These are phyloP conservation scores for Candida qinlingensis DNA, from an alignment of 805 yeast species.

Conservation along the genomic window DNA sequence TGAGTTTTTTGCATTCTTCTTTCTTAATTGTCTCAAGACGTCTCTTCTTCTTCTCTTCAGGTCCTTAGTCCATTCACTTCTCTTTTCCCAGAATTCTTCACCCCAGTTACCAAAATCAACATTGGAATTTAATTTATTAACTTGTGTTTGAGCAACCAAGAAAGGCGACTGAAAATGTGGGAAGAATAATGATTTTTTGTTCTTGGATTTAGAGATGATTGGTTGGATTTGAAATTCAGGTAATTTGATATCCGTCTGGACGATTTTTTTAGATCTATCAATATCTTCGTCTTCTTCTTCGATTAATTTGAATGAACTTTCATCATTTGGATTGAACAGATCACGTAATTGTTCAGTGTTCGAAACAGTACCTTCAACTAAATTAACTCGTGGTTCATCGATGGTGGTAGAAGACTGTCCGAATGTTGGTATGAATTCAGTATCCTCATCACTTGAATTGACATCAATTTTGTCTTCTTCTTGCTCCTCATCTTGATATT, in stretches of 20 bases:
- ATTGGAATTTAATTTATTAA: conserved; percentile 44
- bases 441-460: conserved; percentile 26
- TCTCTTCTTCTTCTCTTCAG: conserved; percentile 75
- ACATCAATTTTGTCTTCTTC: conserved; percentile 18
- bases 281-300: conserved; percentile 45
- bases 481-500: conserved; percentile 17
- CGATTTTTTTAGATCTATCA: conserved; percentile 30
- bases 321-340: conserved; percentile 45
- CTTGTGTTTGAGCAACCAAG: conserved; percentile 76
- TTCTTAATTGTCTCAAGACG: conserved; percentile 52
- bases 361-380: conserved; percentile 28
- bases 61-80: conserved; percentile 76
- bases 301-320: conserved; percentile 35
- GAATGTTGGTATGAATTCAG: conserved; percentile 47
- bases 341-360: conserved; percentile 61
- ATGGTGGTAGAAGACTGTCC: conserved; percentile 25
- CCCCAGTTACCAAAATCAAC: conserved; percentile 50
- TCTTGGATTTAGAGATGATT: conserved; percentile 26
- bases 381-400: conserved; percentile 9
- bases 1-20: conserved; percentile 29
- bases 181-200: conserved; percentile 62
- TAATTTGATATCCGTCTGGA: conserved; percentile 20
- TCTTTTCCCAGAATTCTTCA: conserved; percentile 71
- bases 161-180: conserved; percentile 83
- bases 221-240: conserved; percentile 17